Percentiles rank a stretch among this genome's conserved stretches.
These are phyloP conservation scores for Oehlia diaphana DNA, from an alignment of 192 early-diverging fungal species.

Conservation along the genomic window DNA sequence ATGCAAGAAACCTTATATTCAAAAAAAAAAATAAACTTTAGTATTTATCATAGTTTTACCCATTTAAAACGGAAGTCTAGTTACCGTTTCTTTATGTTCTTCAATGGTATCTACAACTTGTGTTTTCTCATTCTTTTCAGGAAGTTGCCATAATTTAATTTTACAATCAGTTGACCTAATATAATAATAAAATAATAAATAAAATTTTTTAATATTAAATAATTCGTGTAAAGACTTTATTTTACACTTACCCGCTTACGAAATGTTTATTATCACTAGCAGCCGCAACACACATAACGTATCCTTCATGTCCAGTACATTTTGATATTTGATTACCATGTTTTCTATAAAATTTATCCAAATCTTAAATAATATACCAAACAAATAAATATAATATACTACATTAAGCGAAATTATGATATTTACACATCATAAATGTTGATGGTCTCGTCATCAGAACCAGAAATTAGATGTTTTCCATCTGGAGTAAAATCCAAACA, in stretches of 20 bases:
- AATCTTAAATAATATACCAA: neutral
- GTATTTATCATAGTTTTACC: too few species aligned
- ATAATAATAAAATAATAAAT: neutral
- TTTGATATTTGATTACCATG: slow-evolving; percentile 26
- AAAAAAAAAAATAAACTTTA: neutral
- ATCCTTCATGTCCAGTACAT: slow-evolving; percentile 17
- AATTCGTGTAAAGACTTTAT: neutral
- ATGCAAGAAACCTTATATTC: slow-evolving; percentile 13
- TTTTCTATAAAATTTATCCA: slow-evolving; percentile 1
- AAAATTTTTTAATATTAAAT: neutral
- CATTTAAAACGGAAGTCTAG: neutral
- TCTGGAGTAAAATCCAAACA: slow-evolving; percentile 17
- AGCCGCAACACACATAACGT: slow-evolving; percentile 18
- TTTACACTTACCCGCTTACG: slow-evolving; percentile 13
- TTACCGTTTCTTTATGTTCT: neutral
- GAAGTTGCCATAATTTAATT: neutral
- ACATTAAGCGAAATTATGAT: neutral
- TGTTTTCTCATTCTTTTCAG: neutral
- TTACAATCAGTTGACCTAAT: neutral
- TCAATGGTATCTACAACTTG: neutral
- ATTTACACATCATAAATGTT: slow-evolving; percentile 30
- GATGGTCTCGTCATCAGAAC: slow-evolving; percentile 25
- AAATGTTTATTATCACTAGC: slow-evolving; percentile 12
- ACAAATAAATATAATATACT: neutral
- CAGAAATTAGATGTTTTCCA: slow-evolving; percentile 23